These are phyloP conservation scores for Holtermanniella nyarrowii DNA, from an alignment of 768 basidiomycete species.

Conservation along the genomic window DNA sequence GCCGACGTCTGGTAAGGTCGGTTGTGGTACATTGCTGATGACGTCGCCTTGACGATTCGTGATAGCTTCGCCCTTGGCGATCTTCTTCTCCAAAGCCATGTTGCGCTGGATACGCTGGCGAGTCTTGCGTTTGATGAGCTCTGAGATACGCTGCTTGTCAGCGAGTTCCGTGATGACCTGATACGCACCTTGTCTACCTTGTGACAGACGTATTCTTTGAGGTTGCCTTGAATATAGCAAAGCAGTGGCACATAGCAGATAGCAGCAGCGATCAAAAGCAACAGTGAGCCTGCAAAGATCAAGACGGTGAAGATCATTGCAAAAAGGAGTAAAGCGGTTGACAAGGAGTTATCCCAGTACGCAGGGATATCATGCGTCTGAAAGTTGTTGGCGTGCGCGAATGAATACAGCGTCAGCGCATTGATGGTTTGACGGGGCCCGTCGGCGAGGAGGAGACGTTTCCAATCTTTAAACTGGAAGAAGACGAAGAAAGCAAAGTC, in stretches of 20 bases:
- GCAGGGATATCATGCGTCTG: constrained; percentile 50
- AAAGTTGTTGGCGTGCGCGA: constrained; percentile 68
- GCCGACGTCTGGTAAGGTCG: constrained; percentile 85
- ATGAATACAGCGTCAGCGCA: constrained; percentile 87
- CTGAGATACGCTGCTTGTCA: constrained; percentile 64
- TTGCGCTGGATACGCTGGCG: constrained; percentile 74
- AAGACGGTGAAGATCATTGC: constrained; percentile 82
- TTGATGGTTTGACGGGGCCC: constrained; percentile 97
- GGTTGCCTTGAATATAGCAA: constrained; percentile 88
- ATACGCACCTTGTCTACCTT: constrained; percentile 83
- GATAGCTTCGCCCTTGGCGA: constrained; percentile 80
- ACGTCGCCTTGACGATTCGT: constrained; percentile 87
- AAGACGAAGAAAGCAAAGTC: constrained; percentile 99
- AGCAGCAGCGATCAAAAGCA: constrained; percentile 72
- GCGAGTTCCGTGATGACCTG: constrained; percentile 3
- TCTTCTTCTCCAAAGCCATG: constrained; percentile 72
- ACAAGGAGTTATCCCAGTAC: constrained; percentile 50
- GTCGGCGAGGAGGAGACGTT: constrained; percentile 79
- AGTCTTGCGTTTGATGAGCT: constrained; percentile 82
- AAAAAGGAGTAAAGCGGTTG: constrained; percentile 73
- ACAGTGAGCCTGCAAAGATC: constrained; percentile 72
- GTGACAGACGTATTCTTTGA: constrained; percentile 99
- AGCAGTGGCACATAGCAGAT: constrained; percentile 87
- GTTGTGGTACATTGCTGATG: constrained; percentile 73
- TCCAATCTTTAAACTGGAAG: constrained; percentile 99